phyloP scores from a whole-genome alignment of 1,284 basidiomycete species.

The Bjerkandera adusta region DNA sequence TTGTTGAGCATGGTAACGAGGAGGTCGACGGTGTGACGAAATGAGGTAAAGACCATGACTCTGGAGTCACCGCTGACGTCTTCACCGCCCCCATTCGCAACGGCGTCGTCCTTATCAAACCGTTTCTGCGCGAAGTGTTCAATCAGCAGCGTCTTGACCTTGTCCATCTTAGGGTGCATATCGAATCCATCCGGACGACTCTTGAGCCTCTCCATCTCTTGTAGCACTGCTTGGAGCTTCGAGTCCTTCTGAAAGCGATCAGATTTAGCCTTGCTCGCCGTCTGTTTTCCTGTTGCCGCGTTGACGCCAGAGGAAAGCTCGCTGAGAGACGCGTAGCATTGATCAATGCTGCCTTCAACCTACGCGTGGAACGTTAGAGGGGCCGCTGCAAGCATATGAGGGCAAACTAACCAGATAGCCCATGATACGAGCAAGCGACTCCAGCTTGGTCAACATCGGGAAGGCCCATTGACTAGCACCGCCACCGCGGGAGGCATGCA shows the following conservation, averaged over 20 bases:
- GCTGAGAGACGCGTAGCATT: conserved; percentile 69
- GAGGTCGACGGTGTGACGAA: conserved; percentile 88
- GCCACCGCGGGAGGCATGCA: conserved; percentile 34
- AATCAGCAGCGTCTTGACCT: conserved; percentile 71
- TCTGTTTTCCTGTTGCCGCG: conserved; percentile 35
- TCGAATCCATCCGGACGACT: conserved; percentile 46
- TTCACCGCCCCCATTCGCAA: conserved; percentile 25
- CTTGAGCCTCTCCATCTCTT: conserved; percentile 59
- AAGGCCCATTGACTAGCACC: conserved; percentile 22
- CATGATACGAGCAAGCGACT: conserved; percentile 73
- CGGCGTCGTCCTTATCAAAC: conserved; percentile 45
- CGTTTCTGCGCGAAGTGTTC: conserved; percentile 75
- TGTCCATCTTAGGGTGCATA: conserved; percentile 93
- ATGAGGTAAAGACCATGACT: conserved; percentile 97
- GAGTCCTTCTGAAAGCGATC: conserved; percentile 49
- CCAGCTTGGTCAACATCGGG: conserved; percentile 20
- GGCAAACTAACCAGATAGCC: conserved; percentile 64
- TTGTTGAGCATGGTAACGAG: conserved; percentile 78
- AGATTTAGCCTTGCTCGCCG: conserved; percentile 40
- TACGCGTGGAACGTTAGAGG: conserved; percentile 29
- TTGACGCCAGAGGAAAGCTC: conserved; percentile 34
- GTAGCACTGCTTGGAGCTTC: conserved; percentile 59
- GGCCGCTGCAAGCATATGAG: neutral
- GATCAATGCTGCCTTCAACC: conserved; percentile 81
- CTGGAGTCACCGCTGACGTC: conserved; percentile 49